Evolutionary conservation across 306 rosid genomes (phyloP).

Genomic region (Vigna mungo): DNA sequence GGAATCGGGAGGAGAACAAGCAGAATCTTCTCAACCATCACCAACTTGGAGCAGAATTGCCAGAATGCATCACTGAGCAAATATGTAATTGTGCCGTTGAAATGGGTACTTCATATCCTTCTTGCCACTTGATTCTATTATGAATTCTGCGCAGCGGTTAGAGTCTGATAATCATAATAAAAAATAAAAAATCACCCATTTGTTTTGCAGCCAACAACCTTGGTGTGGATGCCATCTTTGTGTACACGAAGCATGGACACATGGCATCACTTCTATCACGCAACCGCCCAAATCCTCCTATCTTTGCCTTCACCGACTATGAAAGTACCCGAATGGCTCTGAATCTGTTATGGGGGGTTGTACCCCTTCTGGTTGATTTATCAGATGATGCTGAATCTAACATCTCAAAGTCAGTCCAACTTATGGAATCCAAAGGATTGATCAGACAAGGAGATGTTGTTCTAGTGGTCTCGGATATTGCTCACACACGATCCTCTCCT

Average conservation of each 20-base stretch:
- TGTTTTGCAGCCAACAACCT: conserved; percentile 87
- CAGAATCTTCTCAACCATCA: conserved; percentile 54
- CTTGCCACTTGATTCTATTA: neutral
- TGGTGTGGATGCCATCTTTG: conserved; percentile 92
- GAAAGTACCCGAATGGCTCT: conserved; percentile 72
- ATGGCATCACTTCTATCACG: conserved; percentile 92
- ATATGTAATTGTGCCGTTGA: conserved; percentile 82
- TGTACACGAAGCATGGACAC: conserved; percentile 76
- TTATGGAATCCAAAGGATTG: conserved; percentile 68
- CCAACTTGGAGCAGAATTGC: conserved; percentile 70
- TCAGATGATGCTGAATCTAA: conserved; percentile 80
- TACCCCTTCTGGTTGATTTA: conserved; percentile 67
- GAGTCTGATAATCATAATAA: neutral
- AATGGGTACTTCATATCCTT: conserved; percentile 62
- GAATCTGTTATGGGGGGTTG: conserved; percentile 88
- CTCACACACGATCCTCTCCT: conserved; percentile 59
- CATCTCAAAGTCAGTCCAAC: conserved; percentile 62
- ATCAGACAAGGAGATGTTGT: conserved; percentile 69
- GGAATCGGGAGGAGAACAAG: conserved; percentile 75
- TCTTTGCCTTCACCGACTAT: conserved; percentile 81
- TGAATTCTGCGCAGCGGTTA: conserved; percentile 12
- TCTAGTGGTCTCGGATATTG: conserved; percentile 77
- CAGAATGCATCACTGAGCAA: conserved; percentile 80
- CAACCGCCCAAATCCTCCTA: conserved; percentile 84
- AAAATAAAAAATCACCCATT: conserved; percentile 1